Evolutionary conservation across 768 basidiomycete species (phyloP), one percentile per base, ranked within the genome.

Genomic region (Tylopilus subfusipes): DNA sequence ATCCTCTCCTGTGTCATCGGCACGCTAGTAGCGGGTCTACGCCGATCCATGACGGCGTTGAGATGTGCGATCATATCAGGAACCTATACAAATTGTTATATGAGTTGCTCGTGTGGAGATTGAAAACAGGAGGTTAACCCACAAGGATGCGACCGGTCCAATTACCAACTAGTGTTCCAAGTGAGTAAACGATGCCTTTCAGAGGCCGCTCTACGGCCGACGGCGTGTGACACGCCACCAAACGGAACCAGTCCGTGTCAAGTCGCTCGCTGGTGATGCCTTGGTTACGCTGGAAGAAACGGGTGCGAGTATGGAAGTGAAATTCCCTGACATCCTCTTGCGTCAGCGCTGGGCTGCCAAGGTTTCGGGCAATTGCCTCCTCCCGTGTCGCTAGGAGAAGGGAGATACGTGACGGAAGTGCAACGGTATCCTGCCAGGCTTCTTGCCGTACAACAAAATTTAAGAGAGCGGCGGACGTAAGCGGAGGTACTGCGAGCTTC

Each of bases 141-240:
- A 79, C 82, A 57, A 77, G 50, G 38, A 76, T 72, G 46, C 75
- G 76, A 13, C 81, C 81, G 22, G 66, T 69, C 80, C 80, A 82
- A 12, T 65, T 66, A 27, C 80, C 82, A 36, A 63, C 59, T 12
- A 81, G 48, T 4, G 74, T 67, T 22, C 81, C 82, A 21, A 71
- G 68, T n/a, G 66, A 63, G 56, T 75, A 80, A 21, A 80, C 71
- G 2, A 67, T 57, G 21, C 77, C 76, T 54, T 74, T 72, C 27
- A 78, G 60, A 13, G 75, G 71, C n/a, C 65, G 63, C 39, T 71
- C 65, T 30, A 62, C 61, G 22, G 64, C 58, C 64, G 69, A 73
- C 5, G 73, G 67, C 48, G 78, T 69, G 53, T 74, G 64, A 48
- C 79, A 81, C 9, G 69, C 65, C 5, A 76, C 76, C 22, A 78